Base-by-base conservation (phyloP, 176 grass and related monocot species). In the Bonia amplexicaulis region DNA sequence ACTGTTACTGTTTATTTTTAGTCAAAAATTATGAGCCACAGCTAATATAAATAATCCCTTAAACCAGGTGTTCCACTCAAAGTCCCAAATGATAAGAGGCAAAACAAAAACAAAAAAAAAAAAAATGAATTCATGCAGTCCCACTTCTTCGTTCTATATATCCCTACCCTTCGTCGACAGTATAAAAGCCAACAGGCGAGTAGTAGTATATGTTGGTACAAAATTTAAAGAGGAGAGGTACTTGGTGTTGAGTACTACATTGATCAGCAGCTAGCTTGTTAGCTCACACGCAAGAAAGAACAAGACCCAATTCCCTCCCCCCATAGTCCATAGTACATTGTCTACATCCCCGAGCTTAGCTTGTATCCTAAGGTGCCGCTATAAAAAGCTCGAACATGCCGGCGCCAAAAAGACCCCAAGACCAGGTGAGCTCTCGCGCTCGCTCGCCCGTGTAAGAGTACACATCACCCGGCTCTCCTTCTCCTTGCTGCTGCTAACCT, bases 301-400 rank as follows among this genome's bases (percentile, higher is more conserved):
- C 66, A 59, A 68, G 73, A 90, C 73, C 79, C 73, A 42, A 31
- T 78, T 73, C 49, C 37, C 49, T 40, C 61, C 42, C 45, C 22
- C 27, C 77, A 67, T 67, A 29, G 17, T 9, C 74, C 55, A 62
- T 42, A 54, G 73, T 71, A 80, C 68, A 63, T 73, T 69, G 87
- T 46, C 78, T 58, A n/a, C 67, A 73, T 59, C 84, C 49, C 67
- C 14, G 61, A 85, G 77, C 78, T 20, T 74, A 71, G 60, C 39
- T 6, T 45, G 71, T 26, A 86, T 63, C 77, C 61, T 31, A 41
- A 76, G 45, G 47, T 67, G 44, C 67, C 84, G 1, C 84, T 78
- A 82, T 90, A 90, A 90, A 87, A 67, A 11, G 80, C 80, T 49
- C 48, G 68, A 73, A 79, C 89, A 87, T 82, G 65, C 59, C 71